phyloP scores from a whole-genome alignment of 2,329 filamentous ascomycete genomes.

The Cercospora canescens region DNA sequence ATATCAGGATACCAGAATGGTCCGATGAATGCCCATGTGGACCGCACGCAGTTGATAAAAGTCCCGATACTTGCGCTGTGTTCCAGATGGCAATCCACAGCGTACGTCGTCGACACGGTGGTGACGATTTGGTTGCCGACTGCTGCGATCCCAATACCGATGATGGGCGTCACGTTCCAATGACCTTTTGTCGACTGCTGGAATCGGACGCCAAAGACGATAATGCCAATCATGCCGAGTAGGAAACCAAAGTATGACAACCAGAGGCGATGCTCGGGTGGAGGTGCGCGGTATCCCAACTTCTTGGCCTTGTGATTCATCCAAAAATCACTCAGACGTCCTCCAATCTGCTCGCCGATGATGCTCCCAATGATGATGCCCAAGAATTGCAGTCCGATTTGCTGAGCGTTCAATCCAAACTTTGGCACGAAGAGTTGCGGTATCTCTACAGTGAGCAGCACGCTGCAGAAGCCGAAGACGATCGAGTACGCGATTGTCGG shows the following conservation, averaged over 20 bases:
- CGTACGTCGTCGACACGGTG: conserved; percentile 61
- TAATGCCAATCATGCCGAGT: conserved; percentile 53
- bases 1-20: conserved; percentile 45
- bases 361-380: conserved; percentile 58
- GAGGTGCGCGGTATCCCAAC: conserved; percentile 33
- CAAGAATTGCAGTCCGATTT: conserved; percentile 60
- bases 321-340: conserved; percentile 55
- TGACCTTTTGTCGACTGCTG: conserved; percentile 44
- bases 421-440: conserved; percentile 58
- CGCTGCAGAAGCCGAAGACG: conserved; percentile 56
- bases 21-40: conserved; percentile 54
- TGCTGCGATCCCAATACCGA: conserved; percentile 48
- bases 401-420: conserved; percentile 58
- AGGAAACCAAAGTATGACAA: conserved; percentile 55
- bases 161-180: conserved; percentile 59
- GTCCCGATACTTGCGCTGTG: conserved; percentile 58
- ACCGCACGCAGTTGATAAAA: conserved; percentile 58
- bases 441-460: conserved; percentile 59
- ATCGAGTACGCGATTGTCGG: conserved; percentile 57
- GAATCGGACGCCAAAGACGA: conserved; percentile 57
- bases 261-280: conserved; percentile 59
- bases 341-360: conserved; percentile 60
- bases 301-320: conserved; percentile 46
- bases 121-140: conserved; percentile 63
- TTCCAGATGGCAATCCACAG: conserved; percentile 58